Percentiles rank a stretch among this genome's conserved stretches.
Evolutionary conservation across 208 protist genomes (phyloP).

Genomic region (Leishmania martiniquensis): DNA sequence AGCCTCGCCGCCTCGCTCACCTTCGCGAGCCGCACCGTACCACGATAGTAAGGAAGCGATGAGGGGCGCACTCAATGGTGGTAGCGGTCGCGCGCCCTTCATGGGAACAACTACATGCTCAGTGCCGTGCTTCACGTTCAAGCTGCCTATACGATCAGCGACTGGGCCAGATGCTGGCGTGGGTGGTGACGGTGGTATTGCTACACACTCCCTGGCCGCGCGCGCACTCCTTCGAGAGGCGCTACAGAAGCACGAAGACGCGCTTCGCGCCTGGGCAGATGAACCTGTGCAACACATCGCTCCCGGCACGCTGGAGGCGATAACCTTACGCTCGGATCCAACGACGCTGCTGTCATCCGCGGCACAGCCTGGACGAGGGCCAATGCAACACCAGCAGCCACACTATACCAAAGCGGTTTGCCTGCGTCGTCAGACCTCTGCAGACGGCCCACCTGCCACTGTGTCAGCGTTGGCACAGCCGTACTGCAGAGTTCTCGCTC

Average conservation of each 20-base stretch:
- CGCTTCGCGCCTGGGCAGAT: slow-evolving; percentile 26
- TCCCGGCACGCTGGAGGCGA: not conserved
- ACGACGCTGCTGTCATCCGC: not conserved
- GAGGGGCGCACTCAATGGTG: not conserved
- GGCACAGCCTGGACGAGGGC: not conserved
- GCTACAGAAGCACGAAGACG: slow-evolving; percentile 27
- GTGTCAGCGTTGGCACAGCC: slow-evolving; percentile 2
- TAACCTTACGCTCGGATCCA: not conserved
- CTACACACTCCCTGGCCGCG: not conserved
- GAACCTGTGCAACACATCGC: slow-evolving; percentile 8
- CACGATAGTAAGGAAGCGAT: not conserved
- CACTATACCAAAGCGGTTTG: not conserved
- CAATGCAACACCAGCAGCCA: no score
- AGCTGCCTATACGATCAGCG: not conserved
- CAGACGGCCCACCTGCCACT: not conserved
- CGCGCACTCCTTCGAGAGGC: slow-evolving; percentile 11
- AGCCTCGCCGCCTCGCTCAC: not conserved
- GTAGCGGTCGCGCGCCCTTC: no score
- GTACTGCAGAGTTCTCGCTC: slow-evolving; percentile 19
- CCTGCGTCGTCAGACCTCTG: not conserved
- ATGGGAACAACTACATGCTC: not conserved
- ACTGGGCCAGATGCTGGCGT: not conserved
- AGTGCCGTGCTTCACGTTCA: slow-evolving; percentile 25
- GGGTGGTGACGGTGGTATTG: not conserved
- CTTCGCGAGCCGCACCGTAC: not conserved